Evolutionary conservation across 2,329 filamentous ascomycete genomes (phyloP).

Genomic region (Cladosporium phlei): DNA sequence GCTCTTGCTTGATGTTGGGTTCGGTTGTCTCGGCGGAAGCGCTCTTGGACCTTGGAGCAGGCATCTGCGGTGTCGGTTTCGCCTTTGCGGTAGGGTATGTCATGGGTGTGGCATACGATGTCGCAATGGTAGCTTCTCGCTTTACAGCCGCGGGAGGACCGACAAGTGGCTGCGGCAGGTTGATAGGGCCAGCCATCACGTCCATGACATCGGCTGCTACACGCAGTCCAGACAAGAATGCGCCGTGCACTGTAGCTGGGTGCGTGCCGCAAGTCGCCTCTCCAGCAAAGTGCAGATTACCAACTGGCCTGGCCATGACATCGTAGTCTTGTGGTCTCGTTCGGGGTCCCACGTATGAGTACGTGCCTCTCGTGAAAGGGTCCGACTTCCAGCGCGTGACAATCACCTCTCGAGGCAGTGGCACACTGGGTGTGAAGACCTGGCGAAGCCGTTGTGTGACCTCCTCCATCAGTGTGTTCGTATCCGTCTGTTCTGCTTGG

Average conservation of each 20-base stretch:
- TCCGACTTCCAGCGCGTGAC: conserved; percentile 91
- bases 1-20: conserved; percentile 27
- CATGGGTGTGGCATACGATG: conserved; percentile 1
- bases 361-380: conserved; percentile 86
- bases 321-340: conserved; percentile 89
- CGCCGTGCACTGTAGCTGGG: conserved; percentile 93
- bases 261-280: conserved; percentile 95
- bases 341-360: conserved; percentile 83
- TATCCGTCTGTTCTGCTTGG: conserved; percentile 72
- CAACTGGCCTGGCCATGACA: conserved; percentile 75
- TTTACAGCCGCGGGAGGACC: conserved; percentile 49
- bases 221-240: conserved; percentile 86
- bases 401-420: conserved; percentile 76
- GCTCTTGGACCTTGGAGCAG: not conserved
- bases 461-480: conserved; percentile 72
- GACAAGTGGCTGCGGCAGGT: conserved; percentile 70
- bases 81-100: conserved; percentile 10
- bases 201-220: conserved; percentile 84
- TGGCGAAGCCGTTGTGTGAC: conserved; percentile 72
- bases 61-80: not conserved
- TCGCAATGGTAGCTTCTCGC: conserved; percentile 31
- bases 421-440: conserved; percentile 65
- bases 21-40: not conserved
- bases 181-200: conserved; percentile 73
- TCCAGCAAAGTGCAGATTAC: conserved; percentile 89